phyloP scores from a whole-genome alignment of 192 early-diverging fungal genomes.

The Backusella sp. region DNA sequence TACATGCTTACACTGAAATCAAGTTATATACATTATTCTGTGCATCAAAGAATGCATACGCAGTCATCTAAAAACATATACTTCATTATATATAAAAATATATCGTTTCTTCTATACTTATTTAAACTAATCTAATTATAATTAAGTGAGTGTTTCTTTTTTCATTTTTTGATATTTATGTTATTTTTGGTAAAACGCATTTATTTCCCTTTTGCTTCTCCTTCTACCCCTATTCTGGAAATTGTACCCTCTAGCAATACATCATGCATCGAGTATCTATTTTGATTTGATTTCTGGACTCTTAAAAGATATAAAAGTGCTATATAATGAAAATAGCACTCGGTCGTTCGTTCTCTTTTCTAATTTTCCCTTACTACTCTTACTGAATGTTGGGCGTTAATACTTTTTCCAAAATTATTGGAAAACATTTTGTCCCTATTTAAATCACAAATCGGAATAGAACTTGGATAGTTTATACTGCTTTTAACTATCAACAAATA shows the following conservation, averaged over 20 bases:
- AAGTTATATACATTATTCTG: neutral
- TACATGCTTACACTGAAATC: neutral
- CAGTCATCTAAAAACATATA: neutral
- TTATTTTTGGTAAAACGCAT: slow-evolving; percentile 7
- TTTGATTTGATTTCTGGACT: neutral
- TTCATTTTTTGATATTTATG: neutral
- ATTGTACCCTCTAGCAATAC: neutral
- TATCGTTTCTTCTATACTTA: neutral
- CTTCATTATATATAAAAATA: neutral
- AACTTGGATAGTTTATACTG: neutral
- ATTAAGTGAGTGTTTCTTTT: neutral
- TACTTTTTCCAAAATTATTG: neutral
- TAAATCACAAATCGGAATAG: neutral
- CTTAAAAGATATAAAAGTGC: slow-evolving; percentile 1
- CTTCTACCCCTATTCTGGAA: slow-evolving; percentile 1
- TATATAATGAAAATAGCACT: neutral
- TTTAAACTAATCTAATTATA: neutral
- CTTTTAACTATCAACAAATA: neutral
- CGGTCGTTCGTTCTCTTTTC: neutral
- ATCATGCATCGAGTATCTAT: neutral
- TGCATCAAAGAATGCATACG: neutral
- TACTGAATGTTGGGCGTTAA: neutral
- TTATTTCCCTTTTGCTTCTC: neutral
- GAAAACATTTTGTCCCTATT: neutral
- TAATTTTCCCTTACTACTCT: neutral